Conservation (phyloP, 2,329 filamentous ascomycete genomes). For the Ramichloridium luteum region DNA sequence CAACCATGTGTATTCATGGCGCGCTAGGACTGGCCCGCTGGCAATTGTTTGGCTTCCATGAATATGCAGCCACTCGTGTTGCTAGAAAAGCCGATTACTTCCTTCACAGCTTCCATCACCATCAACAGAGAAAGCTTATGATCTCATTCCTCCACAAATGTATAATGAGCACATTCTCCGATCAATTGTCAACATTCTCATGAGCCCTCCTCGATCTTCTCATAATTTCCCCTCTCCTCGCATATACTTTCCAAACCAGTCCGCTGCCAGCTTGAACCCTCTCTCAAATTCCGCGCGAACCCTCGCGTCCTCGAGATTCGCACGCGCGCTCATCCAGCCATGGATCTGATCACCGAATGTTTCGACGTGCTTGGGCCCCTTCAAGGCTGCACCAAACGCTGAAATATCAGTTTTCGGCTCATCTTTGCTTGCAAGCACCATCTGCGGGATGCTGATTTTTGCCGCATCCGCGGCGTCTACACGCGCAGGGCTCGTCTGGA, state of each 20-base stretch:
- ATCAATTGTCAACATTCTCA: too few species aligned
- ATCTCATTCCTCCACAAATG: too few species aligned
- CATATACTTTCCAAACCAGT: conserved; percentile 35
- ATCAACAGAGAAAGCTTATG: too few species aligned
- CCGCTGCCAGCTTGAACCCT: conserved; percentile 32
- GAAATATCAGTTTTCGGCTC: conserved; percentile 19
- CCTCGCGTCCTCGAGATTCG: conserved; percentile 28
- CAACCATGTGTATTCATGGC: too few species aligned
- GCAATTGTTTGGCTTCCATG: too few species aligned
- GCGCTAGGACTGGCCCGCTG: too few species aligned
- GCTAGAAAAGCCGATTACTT: too few species aligned
- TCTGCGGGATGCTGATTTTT: conserved; percentile 7
- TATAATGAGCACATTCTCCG: too few species aligned
- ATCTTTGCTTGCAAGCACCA: conserved; percentile 8
- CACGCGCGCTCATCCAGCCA: conserved; percentile 32
- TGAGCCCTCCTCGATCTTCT: too few species aligned
- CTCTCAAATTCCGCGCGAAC: conserved; percentile 33
- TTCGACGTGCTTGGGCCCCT: conserved; percentile 30
- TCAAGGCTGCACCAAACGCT: conserved; percentile 28
- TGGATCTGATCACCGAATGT: conserved; percentile 34
- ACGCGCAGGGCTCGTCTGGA: conserved; percentile 6
- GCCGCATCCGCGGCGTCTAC: conserved; percentile 8
- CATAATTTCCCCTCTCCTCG: too few species aligned
- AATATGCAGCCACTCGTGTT: too few species aligned
- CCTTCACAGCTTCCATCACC: too few species aligned